Percentiles rank a stretch among this genome's conserved stretches.
Evolutionary conservation across 192 early-diverging fungal species (phyloP).

Genomic region (Fimicolochytrium jonesii): DNA sequence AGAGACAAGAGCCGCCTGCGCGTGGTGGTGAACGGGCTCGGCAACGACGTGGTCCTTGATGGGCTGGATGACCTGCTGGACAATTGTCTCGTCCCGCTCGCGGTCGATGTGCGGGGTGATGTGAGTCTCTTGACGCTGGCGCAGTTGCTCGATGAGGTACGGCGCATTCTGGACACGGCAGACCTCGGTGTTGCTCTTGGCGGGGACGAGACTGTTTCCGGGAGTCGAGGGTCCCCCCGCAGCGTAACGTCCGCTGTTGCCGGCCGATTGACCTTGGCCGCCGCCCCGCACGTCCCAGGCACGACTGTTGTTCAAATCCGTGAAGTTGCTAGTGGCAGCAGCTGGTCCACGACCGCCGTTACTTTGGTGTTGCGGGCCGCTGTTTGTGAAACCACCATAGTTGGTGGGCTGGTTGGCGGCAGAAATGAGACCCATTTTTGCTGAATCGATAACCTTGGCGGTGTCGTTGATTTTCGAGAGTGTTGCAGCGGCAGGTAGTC

Average conservation of each 20-base stretch:
- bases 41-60: constrained; percentile 10
- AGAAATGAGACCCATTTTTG: constrained; percentile 15
- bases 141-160: constrained; percentile 3
- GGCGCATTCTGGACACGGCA: constrained; percentile 21
- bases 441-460: too few species aligned
- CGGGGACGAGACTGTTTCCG: background rate
- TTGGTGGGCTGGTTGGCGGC: background rate
- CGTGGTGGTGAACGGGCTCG: constrained; percentile 12
- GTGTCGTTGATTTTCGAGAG: too few species aligned
- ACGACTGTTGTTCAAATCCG: background rate
- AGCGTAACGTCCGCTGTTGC: constrained; percentile 2
- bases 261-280: background rate
- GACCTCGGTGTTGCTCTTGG: background rate
- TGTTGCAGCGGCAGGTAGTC: too few species aligned
- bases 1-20: background rate
- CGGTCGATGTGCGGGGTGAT: constrained; percentile 13
- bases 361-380: background rate
- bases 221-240: background rate
- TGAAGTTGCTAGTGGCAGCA: background rate
- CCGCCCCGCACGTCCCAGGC: background rate
- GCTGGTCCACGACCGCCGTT: too few species aligned
- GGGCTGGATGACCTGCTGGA: constrained; percentile 24
- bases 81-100: constrained; percentile 23
- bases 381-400: constrained; percentile 5
- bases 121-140: constrained; percentile 9